Base-by-base conservation (phyloP, 345 rosid species). In the Camelina laxa region DNA sequence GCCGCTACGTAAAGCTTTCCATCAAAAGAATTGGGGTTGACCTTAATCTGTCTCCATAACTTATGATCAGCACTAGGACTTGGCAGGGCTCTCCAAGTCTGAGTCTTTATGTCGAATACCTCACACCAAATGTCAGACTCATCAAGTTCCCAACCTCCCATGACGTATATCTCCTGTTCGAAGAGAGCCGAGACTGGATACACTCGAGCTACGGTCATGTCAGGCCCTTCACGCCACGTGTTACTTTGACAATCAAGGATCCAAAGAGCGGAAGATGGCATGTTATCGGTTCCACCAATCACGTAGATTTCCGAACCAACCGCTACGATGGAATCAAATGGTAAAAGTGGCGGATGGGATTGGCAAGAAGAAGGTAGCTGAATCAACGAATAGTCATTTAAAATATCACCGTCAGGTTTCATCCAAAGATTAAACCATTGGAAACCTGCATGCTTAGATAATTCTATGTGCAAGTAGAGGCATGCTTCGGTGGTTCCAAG, bases 171-270 rank as follows among this genome's bases (percentile, higher is more conserved):
- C 11, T 36, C 17, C 45, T 36, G 16, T 4, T 59, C 24, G 2
- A 35, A 3, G 13, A 8, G 17, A 17, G 4, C 8, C 1, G 45
- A 9, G 0, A 0, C 0, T 7, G 45, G 15, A 5, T 2, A 0
- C 6, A 6, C 6, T 31, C 45, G 45, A 35, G 24, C 45, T 15
- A 59, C 45, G 6, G n/a, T 9, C 45, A 59, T 59, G 45, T 16
- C 17, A 5, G 64, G 64, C 2, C 2, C 64, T 4, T 59, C 45
- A 59, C n/a, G 64, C 64, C 64, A 59, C 2, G n/a, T 36, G 47
- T 60, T 31, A 6, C n/a, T n/a, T n/a, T n/a, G n/a, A n/a, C n/a
- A n/a, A n/a, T n/a, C n/a, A n/a, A n/a, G n/a, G n/a, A n/a, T n/a
- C n/a, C n/a, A n/a, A n/a, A n/a, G n/a, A n/a, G n/a, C n/a, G n/a